Percentiles rank a stretch among this genome's conserved stretches.
These are phyloP conservation scores for Hyaloscypha finlandica DNA, from an alignment of 495 filamentous ascomycete species.

Conservation along the genomic window DNA sequence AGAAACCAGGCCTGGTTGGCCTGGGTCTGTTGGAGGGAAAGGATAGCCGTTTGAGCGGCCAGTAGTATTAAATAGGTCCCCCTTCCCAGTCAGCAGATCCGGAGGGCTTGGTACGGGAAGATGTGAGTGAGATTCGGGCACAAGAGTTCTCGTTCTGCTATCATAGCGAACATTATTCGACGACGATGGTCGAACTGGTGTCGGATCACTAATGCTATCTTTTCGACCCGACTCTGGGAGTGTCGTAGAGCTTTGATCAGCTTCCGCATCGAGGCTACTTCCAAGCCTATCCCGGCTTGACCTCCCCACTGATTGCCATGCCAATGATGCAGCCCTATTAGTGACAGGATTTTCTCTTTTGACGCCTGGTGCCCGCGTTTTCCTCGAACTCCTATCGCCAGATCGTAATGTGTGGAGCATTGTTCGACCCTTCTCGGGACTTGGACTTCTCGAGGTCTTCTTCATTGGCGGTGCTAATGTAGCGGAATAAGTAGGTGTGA, in stretches of 20 bases:
- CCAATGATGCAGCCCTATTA: slow-evolving; percentile 84
- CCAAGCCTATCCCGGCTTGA: slow-evolving; percentile 36
- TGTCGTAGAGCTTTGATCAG: slow-evolving; percentile 21
- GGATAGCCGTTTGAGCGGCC: slow-evolving; percentile 30
- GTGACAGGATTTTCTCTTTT: slow-evolving; percentile 52
- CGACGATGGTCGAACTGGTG: slow-evolving; percentile 12
- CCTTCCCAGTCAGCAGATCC: slow-evolving; percentile 24
- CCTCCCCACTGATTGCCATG: slow-evolving; percentile 63
- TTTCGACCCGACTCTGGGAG: slow-evolving; percentile 27
- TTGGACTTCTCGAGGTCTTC: slow-evolving; percentile 64
- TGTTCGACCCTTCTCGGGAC: slow-evolving; percentile 75
- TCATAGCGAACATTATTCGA: slow-evolving; percentile 29
- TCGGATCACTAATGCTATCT: slow-evolving; percentile 20
- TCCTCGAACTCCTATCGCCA: slow-evolving; percentile 57
- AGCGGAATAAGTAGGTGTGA: slow-evolving; percentile 32
- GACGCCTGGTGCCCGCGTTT: slow-evolving; percentile 42
- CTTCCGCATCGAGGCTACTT: slow-evolving; percentile 38
- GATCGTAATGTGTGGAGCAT: slow-evolving; percentile 82
- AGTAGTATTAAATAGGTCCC: slow-evolving; percentile 18
- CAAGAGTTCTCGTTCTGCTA: slow-evolving; percentile 30
- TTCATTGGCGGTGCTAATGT: slow-evolving; percentile 41
- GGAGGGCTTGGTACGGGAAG: slow-evolving; percentile 15
- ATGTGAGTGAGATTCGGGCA: slow-evolving; percentile 14
- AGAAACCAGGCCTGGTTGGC: slow-evolving; percentile 25
- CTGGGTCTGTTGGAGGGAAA: slow-evolving; percentile 31